These are phyloP conservation scores for Sonneratia alba DNA, from an alignment of 345 rosid genomes.

Conservation along the genomic window DNA sequence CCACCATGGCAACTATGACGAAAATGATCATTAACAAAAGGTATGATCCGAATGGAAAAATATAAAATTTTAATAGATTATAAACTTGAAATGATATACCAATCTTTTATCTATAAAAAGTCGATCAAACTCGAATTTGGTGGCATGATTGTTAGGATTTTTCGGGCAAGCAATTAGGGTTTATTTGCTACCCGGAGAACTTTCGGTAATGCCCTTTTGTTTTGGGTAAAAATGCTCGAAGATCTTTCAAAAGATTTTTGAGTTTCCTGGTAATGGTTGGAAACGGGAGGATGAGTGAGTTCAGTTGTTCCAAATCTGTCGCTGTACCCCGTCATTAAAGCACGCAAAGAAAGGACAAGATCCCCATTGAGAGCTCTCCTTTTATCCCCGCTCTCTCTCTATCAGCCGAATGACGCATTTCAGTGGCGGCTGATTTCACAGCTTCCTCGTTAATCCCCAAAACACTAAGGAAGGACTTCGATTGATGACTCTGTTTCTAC, in stretches of 20 bases:
- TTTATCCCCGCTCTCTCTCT: background rate
- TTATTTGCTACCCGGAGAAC: background rate
- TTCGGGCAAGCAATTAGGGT: too few species aligned
- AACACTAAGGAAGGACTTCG: background rate
- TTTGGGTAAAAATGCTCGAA: background rate
- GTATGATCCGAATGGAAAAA: too few species aligned
- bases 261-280: background rate
- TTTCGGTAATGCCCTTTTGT: too few species aligned
- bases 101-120: too few species aligned
- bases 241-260: background rate
- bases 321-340: background rate
- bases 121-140: too few species aligned
- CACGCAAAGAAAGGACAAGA: background rate
- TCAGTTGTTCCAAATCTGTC: background rate
- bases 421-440: background rate
- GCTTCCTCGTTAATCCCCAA: background rate
- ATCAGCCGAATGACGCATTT: slow-evolving; percentile 4
- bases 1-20: too few species aligned
- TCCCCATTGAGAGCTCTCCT: background rate
- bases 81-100: too few species aligned
- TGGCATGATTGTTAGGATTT: too few species aligned
- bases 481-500: background rate
- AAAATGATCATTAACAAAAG: too few species aligned
- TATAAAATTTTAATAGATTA: too few species aligned
- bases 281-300: background rate